Evolutionary conservation across 768 basidiomycete species (phyloP).

Genomic region (Boletus rufocinnamomeus): DNA sequence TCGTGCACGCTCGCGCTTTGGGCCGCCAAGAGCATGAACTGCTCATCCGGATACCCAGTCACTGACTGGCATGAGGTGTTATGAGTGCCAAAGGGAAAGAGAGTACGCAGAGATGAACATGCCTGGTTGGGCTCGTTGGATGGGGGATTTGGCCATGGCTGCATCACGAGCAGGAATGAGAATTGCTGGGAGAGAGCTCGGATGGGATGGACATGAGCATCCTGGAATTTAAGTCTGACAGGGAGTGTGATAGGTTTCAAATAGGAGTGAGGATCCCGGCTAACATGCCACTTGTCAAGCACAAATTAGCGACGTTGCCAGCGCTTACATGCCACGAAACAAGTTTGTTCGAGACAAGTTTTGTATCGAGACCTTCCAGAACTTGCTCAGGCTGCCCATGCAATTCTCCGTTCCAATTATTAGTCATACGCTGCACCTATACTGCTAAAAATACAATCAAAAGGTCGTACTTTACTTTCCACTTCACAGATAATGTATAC

Average conservation of each 20-base stretch:
- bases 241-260: background rate
- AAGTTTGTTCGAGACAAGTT: too few species aligned
- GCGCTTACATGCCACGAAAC: background rate
- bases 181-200: background rate
- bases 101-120: background rate
- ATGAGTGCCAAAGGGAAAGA: background rate
- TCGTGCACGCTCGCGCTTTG: slow-evolving; percentile 24
- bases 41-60: slow-evolving; percentile 5
- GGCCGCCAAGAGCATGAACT: slow-evolving; percentile 17
- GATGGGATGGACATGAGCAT: background rate
- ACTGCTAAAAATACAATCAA: slow-evolving; percentile 23
- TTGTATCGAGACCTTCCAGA: too few species aligned
- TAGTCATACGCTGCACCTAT: background rate
- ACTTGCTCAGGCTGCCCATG: too few species aligned
- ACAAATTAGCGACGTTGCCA: background rate
- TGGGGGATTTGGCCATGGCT: background rate
- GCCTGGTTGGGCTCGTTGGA: slow-evolving; percentile 5
- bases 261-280: too few species aligned
- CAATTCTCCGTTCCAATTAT: background rate
- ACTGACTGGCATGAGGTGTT: background rate
- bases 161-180: slow-evolving; percentile 7
- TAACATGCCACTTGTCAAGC: background rate
- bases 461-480: background rate
- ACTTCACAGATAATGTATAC: background rate
- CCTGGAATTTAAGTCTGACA: background rate